A percentile compares a stretch with the other conserved stretches of the same genome.
These are phyloP conservation scores for Balakata baccata DNA, from an alignment of 345 rosid genomes.

Conservation along the genomic window DNA sequence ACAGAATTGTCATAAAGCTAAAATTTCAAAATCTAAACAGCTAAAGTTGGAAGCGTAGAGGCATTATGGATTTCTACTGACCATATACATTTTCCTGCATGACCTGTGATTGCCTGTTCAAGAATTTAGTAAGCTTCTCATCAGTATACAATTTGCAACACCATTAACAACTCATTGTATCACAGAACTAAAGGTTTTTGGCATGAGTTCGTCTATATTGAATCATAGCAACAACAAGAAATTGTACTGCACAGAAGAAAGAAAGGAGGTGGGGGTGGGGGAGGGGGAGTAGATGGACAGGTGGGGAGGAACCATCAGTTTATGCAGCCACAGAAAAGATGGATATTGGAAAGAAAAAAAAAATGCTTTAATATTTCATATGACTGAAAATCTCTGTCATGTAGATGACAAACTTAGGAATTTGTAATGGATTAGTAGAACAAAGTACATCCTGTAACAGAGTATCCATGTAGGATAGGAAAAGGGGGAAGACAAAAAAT, in stretches of 20 bases:
- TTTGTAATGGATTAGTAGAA: neutral
- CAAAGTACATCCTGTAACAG: neutral
- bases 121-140: neutral
- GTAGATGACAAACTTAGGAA: neutral
- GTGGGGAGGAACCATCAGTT: neutral
- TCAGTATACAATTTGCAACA: constrained; percentile 10
- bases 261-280: neutral
- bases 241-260: neutral
- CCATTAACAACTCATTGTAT: neutral
- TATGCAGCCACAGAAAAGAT: constrained; percentile 1
- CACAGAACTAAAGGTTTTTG: neutral
- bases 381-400: neutral
- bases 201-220: neutral
- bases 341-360: neutral
- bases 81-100: constrained; percentile 43
- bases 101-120: constrained; percentile 37
- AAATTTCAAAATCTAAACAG: constrained; percentile 13
- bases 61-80: constrained; percentile 25
- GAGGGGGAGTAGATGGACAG: neutral
- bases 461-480: neutral
- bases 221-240: neutral
- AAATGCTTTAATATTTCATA: neutral
- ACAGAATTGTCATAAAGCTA: neutral
- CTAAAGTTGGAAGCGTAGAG: neutral
- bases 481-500: neutral